Evolutionary conservation across 768 basidiomycete genomes (phyloP), one percentile per base, ranked within the genome.

Genomic region (Fibroporia radiculosa): DNA sequence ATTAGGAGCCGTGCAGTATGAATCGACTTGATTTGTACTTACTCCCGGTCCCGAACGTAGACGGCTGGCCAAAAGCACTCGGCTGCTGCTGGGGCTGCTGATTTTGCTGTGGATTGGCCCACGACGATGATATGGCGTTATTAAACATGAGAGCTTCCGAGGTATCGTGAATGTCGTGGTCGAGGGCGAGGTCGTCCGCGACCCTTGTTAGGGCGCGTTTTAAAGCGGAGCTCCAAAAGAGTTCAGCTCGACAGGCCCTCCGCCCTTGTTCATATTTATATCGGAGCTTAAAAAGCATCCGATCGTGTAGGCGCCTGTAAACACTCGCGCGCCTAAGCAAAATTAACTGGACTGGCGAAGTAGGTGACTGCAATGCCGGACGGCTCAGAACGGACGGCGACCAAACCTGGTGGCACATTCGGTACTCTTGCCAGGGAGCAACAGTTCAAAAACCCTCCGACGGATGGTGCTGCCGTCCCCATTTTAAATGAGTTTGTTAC

Each of bases 401-500:
- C 66, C 62, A 52, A 65, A 47, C 36, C 72, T 74, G 13, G 53
- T 37, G 54, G 60, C 45, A 86, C 84, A 0, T 97, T 95, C 62
- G 75, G 82, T 59, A 95, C 93, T 3, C 73, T 93, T 40, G 71
- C 70, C 23, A 76, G 93, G 44, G 92, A 96, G 68, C 68, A 78
- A 6, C 62, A 72, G 3, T 96, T 96, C 66, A 74, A 76, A 62
- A 71, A 80, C 46, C 96, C 95, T 0, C 73, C 84, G 22, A 71
- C 73, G 53, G 65, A 76, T 32, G 77, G 77, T 18, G 75, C 85
- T 19, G 78, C 81, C 11, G 79, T 88, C 52, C 79, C 80, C 16
- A 86, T 87, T 42, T 72, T 98, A 48, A 90, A 96, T 54, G 89
- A 95, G 65, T 89, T 97, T 56, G 91, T 97, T 43, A 69, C 78